Evolutionary conservation across 73 alveolate species (phyloP).

Genomic region (Symbiodinium pilosum): DNA sequence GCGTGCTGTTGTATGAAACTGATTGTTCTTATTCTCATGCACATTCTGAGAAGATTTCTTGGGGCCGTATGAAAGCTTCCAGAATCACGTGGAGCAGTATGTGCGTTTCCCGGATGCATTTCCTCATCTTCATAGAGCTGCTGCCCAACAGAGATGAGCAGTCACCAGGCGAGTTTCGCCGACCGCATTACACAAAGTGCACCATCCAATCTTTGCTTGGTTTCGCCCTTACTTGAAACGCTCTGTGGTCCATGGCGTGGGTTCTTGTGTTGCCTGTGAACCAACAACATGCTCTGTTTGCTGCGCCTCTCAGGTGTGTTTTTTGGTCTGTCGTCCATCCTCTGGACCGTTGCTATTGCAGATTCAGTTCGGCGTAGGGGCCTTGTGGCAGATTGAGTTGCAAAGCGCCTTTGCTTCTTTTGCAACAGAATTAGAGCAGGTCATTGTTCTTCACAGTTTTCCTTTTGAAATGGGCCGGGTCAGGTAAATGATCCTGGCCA

Average conservation of each 20-base stretch:
- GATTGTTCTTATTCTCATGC: too few species aligned
- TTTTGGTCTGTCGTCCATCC: conserved; percentile 83
- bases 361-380: conserved; percentile 70
- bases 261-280: background rate
- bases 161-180: conserved; percentile 38
- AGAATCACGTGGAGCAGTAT: too few species aligned
- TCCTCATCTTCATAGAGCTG: background rate
- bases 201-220: conserved; percentile 54
- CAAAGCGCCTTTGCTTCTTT: background rate
- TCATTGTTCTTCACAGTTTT: background rate
- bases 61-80: too few species aligned
- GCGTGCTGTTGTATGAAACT: too few species aligned
- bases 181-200: conserved; percentile 82
- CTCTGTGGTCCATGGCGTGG: too few species aligned
- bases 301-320: conserved; percentile 21
- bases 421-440: too few species aligned
- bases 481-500: background rate
- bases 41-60: too few species aligned
- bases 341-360: conserved; percentile 91
- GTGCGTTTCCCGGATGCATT: too few species aligned
- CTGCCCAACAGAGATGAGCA: background rate
- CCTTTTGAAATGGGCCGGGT: too few species aligned
- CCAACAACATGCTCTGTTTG: too few species aligned
- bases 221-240: background rate
- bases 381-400: too few species aligned